Evolutionary conservation across 2,329 filamentous ascomycete species (phyloP).

Genomic region (Stagonosporopsis tanaceti): DNA sequence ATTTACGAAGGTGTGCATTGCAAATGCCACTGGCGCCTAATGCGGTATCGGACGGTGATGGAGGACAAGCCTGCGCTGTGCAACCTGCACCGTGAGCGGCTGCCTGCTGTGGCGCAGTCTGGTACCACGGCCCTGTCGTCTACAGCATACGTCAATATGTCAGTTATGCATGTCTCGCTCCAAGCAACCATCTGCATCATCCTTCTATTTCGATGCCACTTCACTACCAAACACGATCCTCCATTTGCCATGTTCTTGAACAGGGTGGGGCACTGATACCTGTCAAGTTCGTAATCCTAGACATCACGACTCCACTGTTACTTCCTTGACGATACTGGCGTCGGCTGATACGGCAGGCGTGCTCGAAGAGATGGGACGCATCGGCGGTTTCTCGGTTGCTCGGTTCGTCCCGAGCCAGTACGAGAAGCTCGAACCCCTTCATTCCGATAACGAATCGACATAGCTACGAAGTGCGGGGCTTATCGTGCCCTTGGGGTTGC

Average conservation of each 20-base stretch:
- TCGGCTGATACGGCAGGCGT: conserved; percentile 19
- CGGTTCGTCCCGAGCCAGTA: conserved; percentile 41
- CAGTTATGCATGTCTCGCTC: conserved; percentile 30
- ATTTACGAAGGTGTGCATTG: conserved; percentile 14
- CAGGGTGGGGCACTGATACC: conserved; percentile 24
- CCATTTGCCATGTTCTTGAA: conserved; percentile 1
- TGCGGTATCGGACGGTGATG: conserved; percentile 1
- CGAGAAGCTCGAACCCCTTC: conserved; percentile 26
- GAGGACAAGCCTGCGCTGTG: conserved; percentile 20
- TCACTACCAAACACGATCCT: not conserved
- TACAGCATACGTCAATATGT: conserved; percentile 36
- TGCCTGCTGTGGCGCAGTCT: conserved; percentile 27
- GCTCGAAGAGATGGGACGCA: conserved; percentile 12
- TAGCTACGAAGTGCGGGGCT: conserved; percentile 34
- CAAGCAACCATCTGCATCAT: conserved; percentile 5
- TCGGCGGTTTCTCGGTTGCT: conserved; percentile 34
- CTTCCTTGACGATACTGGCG: conserved; percentile 7
- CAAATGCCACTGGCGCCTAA: conserved; percentile 6
- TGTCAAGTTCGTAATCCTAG: conserved; percentile 34
- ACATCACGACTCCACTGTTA: conserved; percentile 7
- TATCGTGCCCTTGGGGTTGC: conserved; percentile 34
- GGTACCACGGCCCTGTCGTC: conserved; percentile 19
- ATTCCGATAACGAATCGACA: conserved; percentile 28
- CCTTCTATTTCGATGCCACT: conserved; percentile 11
- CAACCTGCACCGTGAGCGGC: conserved; percentile 25